Percentiles rank a stretch among this genome's conserved stretches.
Conservation (phyloP, 73 alveolate genomes). For the Paramecium sonneborni region DNA sequence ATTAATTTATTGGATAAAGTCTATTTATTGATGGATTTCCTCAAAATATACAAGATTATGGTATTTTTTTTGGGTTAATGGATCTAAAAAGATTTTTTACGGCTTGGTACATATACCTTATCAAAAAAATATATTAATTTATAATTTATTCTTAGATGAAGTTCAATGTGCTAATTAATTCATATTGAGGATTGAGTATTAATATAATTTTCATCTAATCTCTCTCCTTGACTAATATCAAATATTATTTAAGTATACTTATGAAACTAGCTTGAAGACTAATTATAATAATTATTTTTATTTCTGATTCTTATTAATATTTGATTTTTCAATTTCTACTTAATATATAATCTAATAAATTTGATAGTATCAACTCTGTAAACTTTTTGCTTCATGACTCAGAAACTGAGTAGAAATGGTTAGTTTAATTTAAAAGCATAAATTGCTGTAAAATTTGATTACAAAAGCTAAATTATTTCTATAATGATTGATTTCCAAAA, state of each 20-base stretch:
- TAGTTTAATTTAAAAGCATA: too few species aligned
- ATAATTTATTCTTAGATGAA: neutral
- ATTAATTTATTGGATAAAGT: too few species aligned
- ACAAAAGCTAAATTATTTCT: too few species aligned
- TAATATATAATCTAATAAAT: too few species aligned
- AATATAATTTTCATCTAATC: neutral
- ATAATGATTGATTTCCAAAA: too few species aligned
- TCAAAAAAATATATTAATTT: neutral
- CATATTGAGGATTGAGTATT: neutral
- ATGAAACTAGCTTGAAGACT: neutral
- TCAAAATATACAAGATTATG: neutral
- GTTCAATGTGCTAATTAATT: neutral
- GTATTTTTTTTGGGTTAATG: neutral
- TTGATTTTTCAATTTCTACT: too few species aligned
- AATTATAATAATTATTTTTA: neutral
- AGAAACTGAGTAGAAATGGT: too few species aligned
- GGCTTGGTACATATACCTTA: too few species aligned
- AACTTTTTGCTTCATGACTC: too few species aligned
- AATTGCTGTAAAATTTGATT: too few species aligned
- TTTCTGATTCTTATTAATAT: neutral
- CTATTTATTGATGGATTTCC: slow-evolving; percentile 9
- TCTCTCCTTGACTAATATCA: neutral
- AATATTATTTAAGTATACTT: neutral
- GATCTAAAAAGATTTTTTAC: neutral
- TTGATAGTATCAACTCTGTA: too few species aligned